These are phyloP conservation scores for Fusarium vanettenii DNA, from an alignment of 2,329 filamentous ascomycete genomes.

Conservation along the genomic window DNA sequence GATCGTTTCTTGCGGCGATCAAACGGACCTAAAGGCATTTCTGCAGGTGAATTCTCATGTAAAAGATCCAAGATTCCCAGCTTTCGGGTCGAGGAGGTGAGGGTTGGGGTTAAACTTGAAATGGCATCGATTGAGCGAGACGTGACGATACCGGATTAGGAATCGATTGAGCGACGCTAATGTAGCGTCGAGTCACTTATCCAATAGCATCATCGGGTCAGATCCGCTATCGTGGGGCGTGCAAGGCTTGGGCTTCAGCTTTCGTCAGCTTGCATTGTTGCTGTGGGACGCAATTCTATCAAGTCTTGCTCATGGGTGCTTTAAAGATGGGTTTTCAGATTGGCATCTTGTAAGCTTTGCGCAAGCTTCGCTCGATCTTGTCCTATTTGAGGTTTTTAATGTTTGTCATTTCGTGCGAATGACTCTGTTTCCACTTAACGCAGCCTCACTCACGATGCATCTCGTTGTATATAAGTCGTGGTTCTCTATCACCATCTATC, in stretches of 20 bases:
- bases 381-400: background rate
- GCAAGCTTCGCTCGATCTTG: conserved; percentile 23
- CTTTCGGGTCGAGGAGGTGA: background rate
- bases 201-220: background rate
- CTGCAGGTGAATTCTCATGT: background rate
- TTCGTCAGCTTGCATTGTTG: background rate
- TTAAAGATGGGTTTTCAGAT: background rate
- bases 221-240: background rate
- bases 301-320: background rate
- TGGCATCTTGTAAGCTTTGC: background rate
- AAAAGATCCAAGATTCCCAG: background rate
- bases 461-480: background rate
- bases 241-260: background rate
- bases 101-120: conserved; percentile 28
- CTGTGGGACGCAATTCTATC: background rate
- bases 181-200: accelerated
- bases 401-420: background rate
- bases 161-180: conserved; percentile 39
- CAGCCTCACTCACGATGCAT: background rate
- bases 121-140: conserved; percentile 32
- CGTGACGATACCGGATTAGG: conserved; percentile 27
- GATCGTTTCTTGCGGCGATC: conserved; percentile 48
- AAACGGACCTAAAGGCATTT: conserved; percentile 49
- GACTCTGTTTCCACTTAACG: background rate
- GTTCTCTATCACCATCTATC: background rate